Base-by-base conservation (phyloP, 1,284 basidiomycete genomes). In the Cystobasidium sp. region DNA sequence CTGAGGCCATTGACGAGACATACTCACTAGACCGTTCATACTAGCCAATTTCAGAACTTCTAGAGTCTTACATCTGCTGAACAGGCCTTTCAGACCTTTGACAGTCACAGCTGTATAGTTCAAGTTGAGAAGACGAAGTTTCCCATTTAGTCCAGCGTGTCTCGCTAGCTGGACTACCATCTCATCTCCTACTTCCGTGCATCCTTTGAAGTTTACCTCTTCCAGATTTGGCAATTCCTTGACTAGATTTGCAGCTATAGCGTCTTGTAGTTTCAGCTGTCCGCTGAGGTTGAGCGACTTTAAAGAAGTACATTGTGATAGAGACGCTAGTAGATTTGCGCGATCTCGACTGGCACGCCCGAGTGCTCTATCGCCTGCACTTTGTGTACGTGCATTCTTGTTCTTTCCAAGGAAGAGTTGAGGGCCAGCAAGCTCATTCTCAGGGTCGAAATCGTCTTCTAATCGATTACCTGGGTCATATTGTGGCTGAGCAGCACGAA, bases 21-120 rank as follows among this genome's bases (percentile, higher is more conserved):
- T 12, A 59, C 77, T 49, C 16, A 78, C 78, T 10, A 80, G 55
- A 7, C 65, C 66, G 0, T 75, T 66, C 18, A 80, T 74, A 16
- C 72, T 76, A 12, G 78, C 77, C 9, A 79, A 61, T 61, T 80
- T 80, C 24, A 80, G 74, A 4, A 78, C 77, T 65, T 79, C 75
- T 24, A 80, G 61, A 1, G 43, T 49, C 12, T 68, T 58, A 61
- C 79, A 80, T 20, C 74, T 52, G 43, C 73, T 64, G 0, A 80
- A 49, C n/a, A 80, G 37, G 14, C 66, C 64, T 6, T 63, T 74
- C 12, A 80, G 55, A 8, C 79, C 79, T 51, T 78, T 77, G 1
- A 74, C 58, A 9, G 69, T 78, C 7, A 78, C 79, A 6, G 79
- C 79, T 18, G 78, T 78, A 31, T 78, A 68, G 10, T 75, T 75